These are phyloP conservation scores for Ascochyta fabae DNA, from an alignment of 2,329 filamentous ascomycete species.

Conservation along the genomic window DNA sequence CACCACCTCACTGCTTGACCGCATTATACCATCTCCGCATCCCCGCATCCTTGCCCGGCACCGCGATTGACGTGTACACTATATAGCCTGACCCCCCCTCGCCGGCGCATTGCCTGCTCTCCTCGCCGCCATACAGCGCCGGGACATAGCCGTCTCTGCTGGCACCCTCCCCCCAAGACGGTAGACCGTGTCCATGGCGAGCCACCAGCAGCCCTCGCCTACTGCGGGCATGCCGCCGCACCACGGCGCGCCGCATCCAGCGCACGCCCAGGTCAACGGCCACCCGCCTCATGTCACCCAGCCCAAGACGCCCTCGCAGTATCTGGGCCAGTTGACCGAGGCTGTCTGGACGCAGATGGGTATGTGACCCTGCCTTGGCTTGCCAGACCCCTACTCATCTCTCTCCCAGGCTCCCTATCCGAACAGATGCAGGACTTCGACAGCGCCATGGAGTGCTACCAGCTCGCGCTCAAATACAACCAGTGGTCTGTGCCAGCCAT, in stretches of 20 bases:
- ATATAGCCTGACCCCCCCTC: neutral
- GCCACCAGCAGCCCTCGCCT: constrained; percentile 79
- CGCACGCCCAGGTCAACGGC: constrained; percentile 63
- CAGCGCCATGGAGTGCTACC: constrained; percentile 87
- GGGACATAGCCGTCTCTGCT: constrained; percentile 6
- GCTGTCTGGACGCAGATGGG: constrained; percentile 91
- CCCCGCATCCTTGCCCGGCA: neutral
- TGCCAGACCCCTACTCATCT: constrained; percentile 30
- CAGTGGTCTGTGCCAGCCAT: constrained; percentile 87
- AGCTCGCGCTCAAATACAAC: constrained; percentile 87
- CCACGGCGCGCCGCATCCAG: constrained; percentile 70
- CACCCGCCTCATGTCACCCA: constrained; percentile 63
- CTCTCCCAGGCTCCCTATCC: constrained; percentile 73
- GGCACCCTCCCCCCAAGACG: constrained; percentile 5
- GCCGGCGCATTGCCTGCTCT: constrained; percentile 8
- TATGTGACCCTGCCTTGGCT: constrained; percentile 56
- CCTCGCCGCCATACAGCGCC: constrained; percentile 18
- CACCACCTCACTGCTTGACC: neutral
- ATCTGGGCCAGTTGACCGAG: constrained; percentile 82
- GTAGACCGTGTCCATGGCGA: constrained; percentile 60
- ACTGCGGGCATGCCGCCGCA: constrained; percentile 74
- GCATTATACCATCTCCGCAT: no score
- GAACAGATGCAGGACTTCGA: constrained; percentile 89
- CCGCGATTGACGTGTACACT: neutral
- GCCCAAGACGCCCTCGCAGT: constrained; percentile 71